These are phyloP conservation scores for Babesia sp. DNA, from an alignment of 169 alveolate genomes.

Conservation along the genomic window DNA sequence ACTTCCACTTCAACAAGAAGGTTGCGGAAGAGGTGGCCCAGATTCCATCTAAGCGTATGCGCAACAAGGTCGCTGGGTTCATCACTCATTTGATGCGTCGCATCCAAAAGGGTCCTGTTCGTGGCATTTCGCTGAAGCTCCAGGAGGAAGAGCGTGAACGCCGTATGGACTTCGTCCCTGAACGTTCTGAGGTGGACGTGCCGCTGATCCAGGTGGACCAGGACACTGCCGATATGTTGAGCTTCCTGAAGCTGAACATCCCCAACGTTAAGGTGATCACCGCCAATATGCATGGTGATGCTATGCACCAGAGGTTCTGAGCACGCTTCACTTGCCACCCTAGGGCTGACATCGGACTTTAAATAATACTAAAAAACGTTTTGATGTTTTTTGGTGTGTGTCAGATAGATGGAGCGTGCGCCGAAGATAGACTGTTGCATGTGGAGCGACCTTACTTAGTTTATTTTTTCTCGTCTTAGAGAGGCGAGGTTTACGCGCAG, in stretches of 20 bases:
- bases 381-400: too few species aligned
- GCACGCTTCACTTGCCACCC: too few species aligned
- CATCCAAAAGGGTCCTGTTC: conserved; percentile 99
- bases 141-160: conserved; percentile 99
- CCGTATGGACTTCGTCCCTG: conserved; percentile 97
- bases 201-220: conserved; percentile 86
- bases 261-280: conserved; percentile 77
- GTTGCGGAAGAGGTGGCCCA: conserved; percentile 98
- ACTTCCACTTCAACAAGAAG: conserved; percentile 98
- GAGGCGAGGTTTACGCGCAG: too few species aligned
- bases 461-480: too few species aligned
- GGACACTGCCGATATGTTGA: conserved; percentile 88
- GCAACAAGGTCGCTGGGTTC: conserved; percentile 97
- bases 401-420: too few species aligned
- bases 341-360: too few species aligned
- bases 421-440: too few species aligned
- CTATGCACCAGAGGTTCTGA: conserved; percentile 39
- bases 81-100: conserved; percentile 93
- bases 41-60: conserved; percentile 97
- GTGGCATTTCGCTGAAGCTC: conserved; percentile 98
- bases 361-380: too few species aligned
- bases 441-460: too few species aligned
- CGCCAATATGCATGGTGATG: conserved; percentile 51
- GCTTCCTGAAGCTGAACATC: conserved; percentile 77
- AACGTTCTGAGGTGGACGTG: conserved; percentile 89